Evolutionary conservation across 805 yeast genomes (phyloP).

Genomic region (Teunomyces cretensis): DNA sequence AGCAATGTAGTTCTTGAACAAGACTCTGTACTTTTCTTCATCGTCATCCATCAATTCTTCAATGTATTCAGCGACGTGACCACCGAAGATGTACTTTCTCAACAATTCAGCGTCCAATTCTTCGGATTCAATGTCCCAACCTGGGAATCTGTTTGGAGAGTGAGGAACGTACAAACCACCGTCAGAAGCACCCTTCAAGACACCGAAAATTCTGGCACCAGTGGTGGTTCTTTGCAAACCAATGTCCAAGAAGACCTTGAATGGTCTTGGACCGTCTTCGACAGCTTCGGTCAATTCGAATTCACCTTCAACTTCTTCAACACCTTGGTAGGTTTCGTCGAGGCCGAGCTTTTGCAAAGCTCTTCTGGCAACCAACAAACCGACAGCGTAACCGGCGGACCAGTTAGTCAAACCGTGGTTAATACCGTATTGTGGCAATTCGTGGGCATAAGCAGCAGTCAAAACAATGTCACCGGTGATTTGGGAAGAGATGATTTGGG

Average conservation of each 20-base stretch:
- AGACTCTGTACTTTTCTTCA: constrained; percentile 97
- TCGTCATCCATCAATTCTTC: constrained; percentile 99
- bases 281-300: constrained; percentile 97
- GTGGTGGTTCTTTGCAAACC: constrained; percentile 99
- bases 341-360: constrained; percentile 95
- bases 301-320: constrained; percentile 99
- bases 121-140: constrained; percentile 98
- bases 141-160: constrained; percentile 99
- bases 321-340: constrained; percentile 98
- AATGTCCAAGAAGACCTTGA: constrained; percentile 98
- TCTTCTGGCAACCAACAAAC: constrained; percentile 98
- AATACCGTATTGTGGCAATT: constrained; percentile 97
- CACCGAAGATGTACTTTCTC: constrained; percentile 99
- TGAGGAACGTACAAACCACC: constrained; percentile 99
- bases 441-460: constrained; percentile 98
- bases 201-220: constrained; percentile 99
- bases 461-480: constrained; percentile 95
- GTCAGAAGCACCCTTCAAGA: constrained; percentile 99
- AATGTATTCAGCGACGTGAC: constrained; percentile 99
- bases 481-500: constrained; percentile 95
- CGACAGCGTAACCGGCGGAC: constrained; percentile 99
- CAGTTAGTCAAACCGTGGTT: constrained; percentile 99
- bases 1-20: constrained; percentile 94
- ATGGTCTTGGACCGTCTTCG: constrained; percentile 99
- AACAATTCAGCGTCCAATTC: constrained; percentile 96